These are phyloP conservation scores for Microsporum canis DNA, from an alignment of 2,329 filamentous ascomycete species.

Conservation along the genomic window DNA sequence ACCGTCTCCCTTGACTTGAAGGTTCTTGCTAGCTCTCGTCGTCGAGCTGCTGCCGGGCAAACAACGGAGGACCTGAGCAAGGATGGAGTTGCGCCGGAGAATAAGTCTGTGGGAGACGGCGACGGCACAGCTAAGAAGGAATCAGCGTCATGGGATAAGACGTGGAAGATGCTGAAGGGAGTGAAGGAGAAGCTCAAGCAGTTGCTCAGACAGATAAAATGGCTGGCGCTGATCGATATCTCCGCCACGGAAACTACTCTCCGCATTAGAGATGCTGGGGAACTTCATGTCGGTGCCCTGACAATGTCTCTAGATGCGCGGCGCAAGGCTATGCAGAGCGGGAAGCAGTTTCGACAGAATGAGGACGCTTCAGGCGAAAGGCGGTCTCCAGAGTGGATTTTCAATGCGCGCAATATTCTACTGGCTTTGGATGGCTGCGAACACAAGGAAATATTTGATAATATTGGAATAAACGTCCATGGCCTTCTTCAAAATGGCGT, in stretches of 20 bases:
- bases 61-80: slow-evolving; percentile 11
- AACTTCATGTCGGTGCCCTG: slow-evolving; percentile 71
- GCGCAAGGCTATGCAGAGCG: slow-evolving; percentile 79
- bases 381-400: slow-evolving; percentile 85
- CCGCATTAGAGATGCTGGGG: slow-evolving; percentile 68
- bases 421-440: slow-evolving; percentile 79
- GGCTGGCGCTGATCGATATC: slow-evolving; percentile 80
- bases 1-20: slow-evolving; percentile 70
- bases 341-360: slow-evolving; percentile 75
- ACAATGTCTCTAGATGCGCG: slow-evolving; percentile 83
- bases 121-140: not conserved
- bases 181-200: slow-evolving; percentile 78
- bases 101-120: not conserved
- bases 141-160: slow-evolving; percentile 47
- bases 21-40: slow-evolving; percentile 26
- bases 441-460: slow-evolving; percentile 77
- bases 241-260: slow-evolving; percentile 70
- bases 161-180: slow-evolving; percentile 67
- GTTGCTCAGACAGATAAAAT: slow-evolving; percentile 74
- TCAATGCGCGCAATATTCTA: slow-evolving; percentile 71
- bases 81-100: not conserved
- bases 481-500: slow-evolving; percentile 76
- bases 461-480: slow-evolving; percentile 78
- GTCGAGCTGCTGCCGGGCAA: not conserved
- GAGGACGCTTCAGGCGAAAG: slow-evolving; percentile 52